Conservation (phyloP, 257 asterid genomes). For the Jacaranda mimosifolia region DNA sequence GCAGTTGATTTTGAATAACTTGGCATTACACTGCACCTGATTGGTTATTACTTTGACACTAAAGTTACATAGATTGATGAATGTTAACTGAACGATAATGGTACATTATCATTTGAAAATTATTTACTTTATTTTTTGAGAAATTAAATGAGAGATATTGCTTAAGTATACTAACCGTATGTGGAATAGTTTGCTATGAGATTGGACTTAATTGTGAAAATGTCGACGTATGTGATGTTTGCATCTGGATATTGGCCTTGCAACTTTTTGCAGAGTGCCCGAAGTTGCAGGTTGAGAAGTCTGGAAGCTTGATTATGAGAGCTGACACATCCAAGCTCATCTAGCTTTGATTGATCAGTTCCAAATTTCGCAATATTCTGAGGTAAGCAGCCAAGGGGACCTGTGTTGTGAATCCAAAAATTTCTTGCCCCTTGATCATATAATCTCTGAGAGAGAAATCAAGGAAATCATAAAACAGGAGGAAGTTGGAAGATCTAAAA, state of each 20-base stretch:
- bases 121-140: background rate
- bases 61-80: no score
- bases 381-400: slow-evolving; percentile 94
- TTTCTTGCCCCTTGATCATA: slow-evolving; percentile 85
- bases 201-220: slow-evolving; percentile 81
- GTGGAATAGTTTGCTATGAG: slow-evolving; percentile 80
- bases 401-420: slow-evolving; percentile 96
- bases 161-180: slow-evolving; percentile 63
- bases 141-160: background rate
- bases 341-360: slow-evolving; percentile 78
- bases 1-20: no score
- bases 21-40: no score
- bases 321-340: slow-evolving; percentile 91
- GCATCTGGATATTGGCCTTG: slow-evolving; percentile 81
- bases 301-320: slow-evolving; percentile 87
- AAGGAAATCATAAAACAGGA: background rate
- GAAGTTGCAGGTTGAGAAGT: slow-evolving; percentile 82
- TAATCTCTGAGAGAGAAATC: slow-evolving; percentile 54
- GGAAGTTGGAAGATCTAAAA: background rate
- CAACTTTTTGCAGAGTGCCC: slow-evolving; percentile 73
- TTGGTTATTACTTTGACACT: no score
- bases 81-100: no score
- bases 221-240: slow-evolving; percentile 68
- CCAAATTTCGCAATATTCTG: slow-evolving; percentile 88
- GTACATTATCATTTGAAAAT: no score